Percentiles rank a stretch among this genome's conserved stretches.
These are phyloP conservation scores for Ceratobasidium sp. DNA, from an alignment of 1,284 basidiomycete species.

Conservation along the genomic window DNA sequence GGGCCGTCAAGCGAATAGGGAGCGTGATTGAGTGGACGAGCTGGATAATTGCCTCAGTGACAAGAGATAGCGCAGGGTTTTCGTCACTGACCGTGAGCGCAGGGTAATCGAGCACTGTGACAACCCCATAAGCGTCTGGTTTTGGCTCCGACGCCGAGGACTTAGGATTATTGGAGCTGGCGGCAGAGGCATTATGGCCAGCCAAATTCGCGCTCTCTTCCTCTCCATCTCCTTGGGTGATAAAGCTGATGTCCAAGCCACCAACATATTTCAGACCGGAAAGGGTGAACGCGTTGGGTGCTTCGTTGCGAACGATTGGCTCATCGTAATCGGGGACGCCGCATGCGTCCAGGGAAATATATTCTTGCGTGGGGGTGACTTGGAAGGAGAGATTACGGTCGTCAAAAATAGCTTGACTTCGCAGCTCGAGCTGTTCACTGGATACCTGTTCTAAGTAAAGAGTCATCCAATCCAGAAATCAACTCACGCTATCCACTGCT, in stretches of 20 bases:
- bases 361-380: conserved; percentile 1
- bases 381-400: conserved; percentile 48
- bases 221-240: conserved; percentile 31
- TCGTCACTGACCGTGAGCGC: conserved; percentile 51
- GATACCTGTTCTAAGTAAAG: conserved; percentile 1
- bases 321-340: conserved; percentile 43
- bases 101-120: conserved; percentile 53
- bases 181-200: conserved; percentile 36
- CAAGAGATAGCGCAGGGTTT: background rate
- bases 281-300: conserved; percentile 35
- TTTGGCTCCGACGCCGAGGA: conserved; percentile 8
- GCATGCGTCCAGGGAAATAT: background rate
- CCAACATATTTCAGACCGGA: conserved; percentile 51
- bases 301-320: conserved; percentile 45
- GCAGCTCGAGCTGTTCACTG: conserved; percentile 47
- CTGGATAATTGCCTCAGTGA: conserved; percentile 45
- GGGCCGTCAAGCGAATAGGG: conserved; percentile 50
- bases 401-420: conserved; percentile 43
- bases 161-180: conserved; percentile 4
- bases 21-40: conserved; percentile 49
- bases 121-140: conserved; percentile 52
- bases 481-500: conserved; percentile 45
- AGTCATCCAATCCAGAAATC: background rate
- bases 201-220: conserved; percentile 41
- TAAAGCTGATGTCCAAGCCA: conserved; percentile 55